Evolutionary conservation across 73 alveolate genomes (phyloP), one percentile per base, ranked within the genome.

Genomic region (Paramecium tetraurelia): DNA sequence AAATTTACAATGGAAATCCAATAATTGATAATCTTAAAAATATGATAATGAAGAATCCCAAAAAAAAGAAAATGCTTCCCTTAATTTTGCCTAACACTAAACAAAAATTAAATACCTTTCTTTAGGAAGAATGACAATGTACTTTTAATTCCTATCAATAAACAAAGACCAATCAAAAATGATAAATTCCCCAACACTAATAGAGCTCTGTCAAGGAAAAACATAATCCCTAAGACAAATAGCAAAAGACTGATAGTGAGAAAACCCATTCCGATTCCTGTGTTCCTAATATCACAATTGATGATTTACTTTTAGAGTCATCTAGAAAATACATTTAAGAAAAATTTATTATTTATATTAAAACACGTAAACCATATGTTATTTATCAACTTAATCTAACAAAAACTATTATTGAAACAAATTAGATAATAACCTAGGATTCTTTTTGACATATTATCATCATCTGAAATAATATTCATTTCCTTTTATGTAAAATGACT

Each of bases 1-100:
- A 86, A 36, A 86, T 59, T 86, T 86, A 48, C 27, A 58, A 40
- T 43, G 88, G 70, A 86, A 86, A 86, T 59, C 93, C 93, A 68
- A 86, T 21, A 9, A 38, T 36, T 22, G 93, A 24, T 68, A 58
- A 31, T 68, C 89, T 77, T 22, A 86, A 86, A 12, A 86, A 21
- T 4, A 86, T 58, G 33, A 72, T 72, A 5, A 72, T 36, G 7
- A 72, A 36, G 38, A 72, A 72, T 36, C 86, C 86, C 53, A 38
- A 72, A 36, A 72, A 72, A 40, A 72, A 72, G 20, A 72, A 16
- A 36, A 72, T 36, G 57, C 59, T 36, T 35, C 86, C 86, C 68
- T 72, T 72, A 14, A 72, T n/a, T 72, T 72, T 72, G 59, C 86
- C 86, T 72, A 72, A n/a, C 12, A 36, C n/a, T 72, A 12, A 36